These are phyloP conservation scores for Sophora flavescens DNA, from an alignment of 306 rosid genomes.

Conservation along the genomic window DNA sequence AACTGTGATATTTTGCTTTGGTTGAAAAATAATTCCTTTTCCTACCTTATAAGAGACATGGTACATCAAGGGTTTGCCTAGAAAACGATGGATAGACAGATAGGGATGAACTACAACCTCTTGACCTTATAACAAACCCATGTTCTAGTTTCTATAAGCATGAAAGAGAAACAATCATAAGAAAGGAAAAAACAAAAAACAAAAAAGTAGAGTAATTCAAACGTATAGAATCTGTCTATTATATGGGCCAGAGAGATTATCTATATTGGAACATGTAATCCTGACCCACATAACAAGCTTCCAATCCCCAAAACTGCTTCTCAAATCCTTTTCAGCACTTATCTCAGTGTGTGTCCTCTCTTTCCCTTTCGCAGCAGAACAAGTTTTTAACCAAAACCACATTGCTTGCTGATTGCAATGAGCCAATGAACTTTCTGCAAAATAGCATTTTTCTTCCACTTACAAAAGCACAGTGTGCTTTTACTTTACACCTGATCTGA, in stretches of 20 bases:
- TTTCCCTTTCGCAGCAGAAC: slow-evolving; percentile 46
- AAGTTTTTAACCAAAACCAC: slow-evolving; percentile 47
- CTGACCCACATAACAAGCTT: slow-evolving; percentile 47
- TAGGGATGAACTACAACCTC: slow-evolving; percentile 9
- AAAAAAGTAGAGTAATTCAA: slow-evolving; percentile 46
- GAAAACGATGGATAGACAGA: slow-evolving; percentile 42
- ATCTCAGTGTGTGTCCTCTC: slow-evolving; percentile 21
- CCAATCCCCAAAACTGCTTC: slow-evolving; percentile 43
- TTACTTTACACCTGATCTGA: slow-evolving; percentile 45
- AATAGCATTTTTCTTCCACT: slow-evolving; percentile 43
- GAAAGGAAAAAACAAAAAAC: slow-evolving; percentile 34
- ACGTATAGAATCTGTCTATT: slow-evolving; percentile 26
- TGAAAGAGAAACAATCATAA: slow-evolving; percentile 44
- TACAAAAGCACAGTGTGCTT: slow-evolving; percentile 36
- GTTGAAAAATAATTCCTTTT: slow-evolving; percentile 30
- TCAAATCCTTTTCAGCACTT: slow-evolving; percentile 18
- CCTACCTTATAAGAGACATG: slow-evolving; percentile 22
- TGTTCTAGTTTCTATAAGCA: slow-evolving; percentile 40
- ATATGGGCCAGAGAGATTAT: slow-evolving; percentile 45
- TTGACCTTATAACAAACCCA: slow-evolving; percentile 38
- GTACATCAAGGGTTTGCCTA: slow-evolving; percentile 25
- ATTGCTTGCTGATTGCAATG: slow-evolving; percentile 40
- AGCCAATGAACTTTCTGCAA: slow-evolving; percentile 45
- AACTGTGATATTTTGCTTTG: not conserved
- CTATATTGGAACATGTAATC: slow-evolving; percentile 23